Base-by-base conservation (phyloP, 805 yeast species). In the Suhomyces tanzawaensis region DNA sequence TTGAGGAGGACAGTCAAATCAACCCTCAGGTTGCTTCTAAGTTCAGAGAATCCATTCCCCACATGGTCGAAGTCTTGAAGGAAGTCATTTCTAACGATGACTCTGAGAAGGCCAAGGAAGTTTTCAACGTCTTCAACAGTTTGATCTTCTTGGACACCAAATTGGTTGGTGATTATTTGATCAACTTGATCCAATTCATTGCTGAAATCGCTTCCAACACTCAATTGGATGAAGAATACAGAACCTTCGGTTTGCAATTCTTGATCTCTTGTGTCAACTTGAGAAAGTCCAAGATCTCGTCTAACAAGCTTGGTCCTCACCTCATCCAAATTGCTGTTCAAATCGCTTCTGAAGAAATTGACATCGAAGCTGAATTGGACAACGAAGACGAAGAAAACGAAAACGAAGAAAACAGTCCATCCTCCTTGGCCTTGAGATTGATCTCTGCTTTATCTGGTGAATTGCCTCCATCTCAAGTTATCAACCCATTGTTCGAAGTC, bases 391-490 rank as follows among this genome's bases (percentile, higher is more conserved):
- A 86, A 57, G 95, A 89, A 52, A 91, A 86, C 50, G 96, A 89
- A 62, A 89, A 87, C 57, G 96, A 89, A 66, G 98, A 91, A 64
- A 84, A 80, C 54, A 76, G 81, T 39, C 95, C 96, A 40, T 64
- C 81, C 30, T 62, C 83, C 35, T 74, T 88, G 48, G 95, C 95
- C 12, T 73, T 89, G 52, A 79, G 95, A 66, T 69, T 91, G 42
- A 62, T 93, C 37, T 85, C 87, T 37, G 77, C 78, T 55, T 79
- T 91, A 48, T 78, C 98, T 13, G 70, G 82, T 31, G 89, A 83
- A 55, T 72, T 93, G 53, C 96, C 99, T 37, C 96, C 98, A 34
- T 77, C 88, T 29, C 99, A 93, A 63, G 95, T 86, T 40, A 81
- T 90, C 48, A 76, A 72, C 46, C 91, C 96, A 30, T 73, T 91